Base-by-base conservation (phyloP, 2,329 filamentous ascomycete species). In the Aureobasidium uvarum region DNA sequence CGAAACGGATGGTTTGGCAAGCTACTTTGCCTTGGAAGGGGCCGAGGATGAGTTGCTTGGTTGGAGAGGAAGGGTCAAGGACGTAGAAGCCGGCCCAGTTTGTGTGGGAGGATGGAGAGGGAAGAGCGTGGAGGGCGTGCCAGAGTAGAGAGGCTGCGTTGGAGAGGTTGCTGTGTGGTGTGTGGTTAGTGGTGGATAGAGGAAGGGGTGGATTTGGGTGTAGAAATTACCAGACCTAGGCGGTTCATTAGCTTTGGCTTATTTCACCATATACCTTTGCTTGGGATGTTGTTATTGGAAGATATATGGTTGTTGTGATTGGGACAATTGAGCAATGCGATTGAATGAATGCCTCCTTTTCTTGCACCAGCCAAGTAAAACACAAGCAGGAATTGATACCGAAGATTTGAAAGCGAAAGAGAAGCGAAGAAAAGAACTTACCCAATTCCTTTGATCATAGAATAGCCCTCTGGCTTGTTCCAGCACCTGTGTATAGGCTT, bases 71-170 rank as follows among this genome's bases (percentile, higher is more conserved):
- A 5, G 81, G 78, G 73, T 91, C 86, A 50, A 88, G 77, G 16
- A 88, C 85, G 78, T 92, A 92, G 80, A 92, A 94, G 28, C 90
- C 89, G 52, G 89, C 86, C 91, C 91, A 95, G 77, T 95, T 94
- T 25, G 91, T 89, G 18, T 85, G 77, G 45, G 79, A 84, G 60
- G 85, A 88, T 1, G 90, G 89, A 0, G 80, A 76, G 1, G 86
- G 84, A 16, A 94, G 81, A 10, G 89, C 90, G 74, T 90, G 88
- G 73, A 89, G 90, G 3, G 88, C 89, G 73, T 95, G 89, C 88
- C 90, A 94, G 68, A 94, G 81, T 33, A 94, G 82, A 3, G 90
- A 87, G 8, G 91, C 86, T 4, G 87, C 79, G 74, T 94, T 95
- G 69, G 90, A 82, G 55, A 92, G 83, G 76, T 95, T 94, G 77